A percentile compares a stretch with the other conserved stretches of the same genome.
phyloP scores from a whole-genome alignment of 2,329 filamentous ascomycete genomes.

The Cordyceps fumosorosea region DNA sequence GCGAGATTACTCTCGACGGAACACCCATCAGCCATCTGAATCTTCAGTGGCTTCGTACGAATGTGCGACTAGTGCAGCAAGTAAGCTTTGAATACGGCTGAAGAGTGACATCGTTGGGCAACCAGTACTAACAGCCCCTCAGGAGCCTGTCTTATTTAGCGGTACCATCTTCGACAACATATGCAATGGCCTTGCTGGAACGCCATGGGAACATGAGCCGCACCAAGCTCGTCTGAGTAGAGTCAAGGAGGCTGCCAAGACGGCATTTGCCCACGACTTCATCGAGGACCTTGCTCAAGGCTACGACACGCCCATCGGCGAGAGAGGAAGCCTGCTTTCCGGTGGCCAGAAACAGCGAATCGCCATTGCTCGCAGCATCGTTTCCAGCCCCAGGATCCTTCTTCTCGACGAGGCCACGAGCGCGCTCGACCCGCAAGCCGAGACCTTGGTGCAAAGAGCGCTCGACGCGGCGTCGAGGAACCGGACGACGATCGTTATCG shows the following conservation, averaged over 20 bases:
- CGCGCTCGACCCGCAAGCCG: slow-evolving; percentile 38
- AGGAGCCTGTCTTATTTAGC: slow-evolving; percentile 40
- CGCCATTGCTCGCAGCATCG: slow-evolving; percentile 57
- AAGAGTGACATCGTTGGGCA: no score
- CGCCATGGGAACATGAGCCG: slow-evolving; percentile 30
- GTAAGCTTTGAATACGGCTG: slow-evolving; percentile 5
- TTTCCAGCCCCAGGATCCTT: slow-evolving; percentile 53
- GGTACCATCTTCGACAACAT: slow-evolving; percentile 50
- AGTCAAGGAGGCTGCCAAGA: slow-evolving; percentile 39
- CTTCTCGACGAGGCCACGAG: slow-evolving; percentile 62
- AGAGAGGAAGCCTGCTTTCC: slow-evolving; percentile 55
- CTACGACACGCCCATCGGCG: slow-evolving; percentile 51
- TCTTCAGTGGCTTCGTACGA: slow-evolving; percentile 32
- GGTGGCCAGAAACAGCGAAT: slow-evolving; percentile 61
- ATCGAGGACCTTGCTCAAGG: slow-evolving; percentile 40
- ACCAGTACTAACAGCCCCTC: slow-evolving; percentile 1
- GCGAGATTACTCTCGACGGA: slow-evolving; percentile 31
- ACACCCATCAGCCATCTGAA: slow-evolving; percentile 28
- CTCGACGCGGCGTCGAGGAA: slow-evolving; percentile 45
- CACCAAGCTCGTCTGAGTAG: slow-evolving; percentile 30
- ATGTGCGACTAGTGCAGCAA: slow-evolving; percentile 30
- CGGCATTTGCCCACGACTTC: slow-evolving; percentile 46
- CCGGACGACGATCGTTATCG: slow-evolving; percentile 57
- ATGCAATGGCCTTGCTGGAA: slow-evolving; percentile 39
- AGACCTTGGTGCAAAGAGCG: slow-evolving; percentile 45